Percentiles rank a stretch among this genome's conserved stretches.
Conservation (phyloP, 1,139 yeast genomes). For the Casaregolazyma lundiana region DNA sequence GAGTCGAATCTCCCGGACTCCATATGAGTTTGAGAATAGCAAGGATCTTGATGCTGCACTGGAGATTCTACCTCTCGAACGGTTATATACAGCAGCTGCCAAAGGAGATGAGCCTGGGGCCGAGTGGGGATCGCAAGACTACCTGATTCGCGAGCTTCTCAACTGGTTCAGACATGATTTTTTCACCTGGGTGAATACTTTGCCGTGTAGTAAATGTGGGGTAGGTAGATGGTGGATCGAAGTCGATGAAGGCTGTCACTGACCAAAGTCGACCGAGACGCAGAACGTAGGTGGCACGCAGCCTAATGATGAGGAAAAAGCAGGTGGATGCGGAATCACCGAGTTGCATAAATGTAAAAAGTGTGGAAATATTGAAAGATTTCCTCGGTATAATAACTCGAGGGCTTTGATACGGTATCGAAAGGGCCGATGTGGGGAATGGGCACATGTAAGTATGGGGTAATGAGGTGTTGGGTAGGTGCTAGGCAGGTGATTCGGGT, state of each 20-base stretch:
- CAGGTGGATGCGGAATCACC: constrained; percentile 45
- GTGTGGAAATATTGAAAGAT: constrained; percentile 49
- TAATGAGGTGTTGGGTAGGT: too few relatives aligned
- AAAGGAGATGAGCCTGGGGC: constrained; percentile 32
- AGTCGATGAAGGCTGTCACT: constrained; percentile 5
- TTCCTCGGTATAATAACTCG: constrained; percentile 75
- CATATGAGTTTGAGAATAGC: constrained; percentile 36
- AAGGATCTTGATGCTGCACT: constrained; percentile 37
- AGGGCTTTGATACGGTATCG: constrained; percentile 55
- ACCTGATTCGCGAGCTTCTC: constrained; percentile 61
- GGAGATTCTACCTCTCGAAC: constrained; percentile 36
- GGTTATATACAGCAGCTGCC: constrained; percentile 38
- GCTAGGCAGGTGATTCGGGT: too few relatives aligned
- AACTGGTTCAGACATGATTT: constrained; percentile 73
- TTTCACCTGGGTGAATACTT: constrained; percentile 78
- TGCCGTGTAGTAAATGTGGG: constrained; percentile 57
- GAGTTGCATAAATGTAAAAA: constrained; percentile 60
- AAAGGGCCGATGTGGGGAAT: constrained; percentile 89
- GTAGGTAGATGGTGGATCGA: constrained; percentile 28
- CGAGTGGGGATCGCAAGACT: constrained; percentile 57
- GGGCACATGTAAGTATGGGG: constrained; percentile 57
- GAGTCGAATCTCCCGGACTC: constrained; percentile 15
- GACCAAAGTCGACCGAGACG: constrained; percentile 33
- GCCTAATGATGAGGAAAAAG: constrained; percentile 42
- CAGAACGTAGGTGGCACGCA: constrained; percentile 28